Evolutionary conservation across 352 stramenopile genomes (phyloP), one percentile per base, ranked within the genome.

Genomic region (Aphanomyces stellatus): DNA sequence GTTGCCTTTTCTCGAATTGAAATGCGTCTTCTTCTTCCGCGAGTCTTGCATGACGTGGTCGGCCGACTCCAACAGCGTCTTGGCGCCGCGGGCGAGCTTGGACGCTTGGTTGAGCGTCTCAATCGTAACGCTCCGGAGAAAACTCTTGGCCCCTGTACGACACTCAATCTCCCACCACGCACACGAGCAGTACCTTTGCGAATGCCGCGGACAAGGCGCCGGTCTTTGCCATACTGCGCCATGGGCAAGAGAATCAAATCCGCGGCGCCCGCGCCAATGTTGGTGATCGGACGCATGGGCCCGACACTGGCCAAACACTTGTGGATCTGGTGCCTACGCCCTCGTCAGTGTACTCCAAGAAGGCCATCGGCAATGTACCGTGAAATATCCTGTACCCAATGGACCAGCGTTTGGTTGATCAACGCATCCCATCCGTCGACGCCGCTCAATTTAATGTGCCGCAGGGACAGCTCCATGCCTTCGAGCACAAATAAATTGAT

Each of bases 401-500:
- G 93, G 64, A 92, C 72, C n/a, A 93, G 69, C 33, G 91, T 81
- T 25, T 88, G 74, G 60, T 95, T 83, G 2, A 74, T 75, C 10
- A 94, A 59, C 24, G 82, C 82, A 5, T 70, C 72, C 87, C 85
- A 95, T 6, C 82, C 84, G 65, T 91, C 79, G 17, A 95, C 69
- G 3, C 87, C 87, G 57, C 79, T 92, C 71, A 91, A 87, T 65
- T 90, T 88, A 8, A 94, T 86, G 13, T 84, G 85, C 28, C 84
- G 83, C 62, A 95, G 81, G 7, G 93, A 79, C 31, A 95, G 69
- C 69, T 95, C 87, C 87, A 95, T 95, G 25, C 81, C 85, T 71
- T 95, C 87, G 11, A 95, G 69, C 27, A 93, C 85, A 48, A 95
- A 95, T 30, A 95, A 53, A 34, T 95, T 95, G 67, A 95, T 93